Conservation (phyloP, 1,284 basidiomycete species). For the Cryptococcus maquisensis region DNA sequence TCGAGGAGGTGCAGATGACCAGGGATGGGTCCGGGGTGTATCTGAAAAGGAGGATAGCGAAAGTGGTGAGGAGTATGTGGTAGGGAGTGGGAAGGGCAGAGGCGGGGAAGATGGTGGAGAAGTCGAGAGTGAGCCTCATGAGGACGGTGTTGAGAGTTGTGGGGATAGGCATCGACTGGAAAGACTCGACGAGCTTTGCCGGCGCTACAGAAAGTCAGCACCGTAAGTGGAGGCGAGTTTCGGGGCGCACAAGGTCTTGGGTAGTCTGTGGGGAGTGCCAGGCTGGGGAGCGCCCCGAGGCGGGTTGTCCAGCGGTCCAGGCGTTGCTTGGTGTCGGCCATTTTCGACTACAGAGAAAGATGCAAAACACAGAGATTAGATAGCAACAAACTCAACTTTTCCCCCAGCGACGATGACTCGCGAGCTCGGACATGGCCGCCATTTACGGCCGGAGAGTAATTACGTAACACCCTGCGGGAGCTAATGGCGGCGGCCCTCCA, state of each 20-base stretch:
- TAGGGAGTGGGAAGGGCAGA: slow-evolving; percentile 70
- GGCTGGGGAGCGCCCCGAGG: slow-evolving; percentile 68
- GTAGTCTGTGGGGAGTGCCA: slow-evolving; percentile 95
- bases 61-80: slow-evolving; percentile 86
- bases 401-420: too few relatives aligned
- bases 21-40: slow-evolving; percentile 96
- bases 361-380: too few relatives aligned
- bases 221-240: not conserved
- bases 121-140: slow-evolving; percentile 63
- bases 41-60: slow-evolving; percentile 84
- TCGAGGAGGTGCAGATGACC: slow-evolving; percentile 81
- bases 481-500: too few relatives aligned
- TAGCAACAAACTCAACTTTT: too few relatives aligned
- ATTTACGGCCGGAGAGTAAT: too few relatives aligned
- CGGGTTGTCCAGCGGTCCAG: slow-evolving; percentile 48
- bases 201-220: slow-evolving; percentile 48
- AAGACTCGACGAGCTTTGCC: slow-evolving; percentile 73
- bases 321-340: slow-evolving; percentile 1
- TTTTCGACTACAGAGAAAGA: too few relatives aligned
- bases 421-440: too few relatives aligned
- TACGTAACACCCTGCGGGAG: too few relatives aligned
- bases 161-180: slow-evolving; percentile 60
- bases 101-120: slow-evolving; percentile 50
- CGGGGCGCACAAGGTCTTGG: slow-evolving; percentile 62
- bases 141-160: slow-evolving; percentile 48